phyloP scores from a whole-genome alignment of 164 flowering plant genomes.

The Magnolia officinalis region DNA sequence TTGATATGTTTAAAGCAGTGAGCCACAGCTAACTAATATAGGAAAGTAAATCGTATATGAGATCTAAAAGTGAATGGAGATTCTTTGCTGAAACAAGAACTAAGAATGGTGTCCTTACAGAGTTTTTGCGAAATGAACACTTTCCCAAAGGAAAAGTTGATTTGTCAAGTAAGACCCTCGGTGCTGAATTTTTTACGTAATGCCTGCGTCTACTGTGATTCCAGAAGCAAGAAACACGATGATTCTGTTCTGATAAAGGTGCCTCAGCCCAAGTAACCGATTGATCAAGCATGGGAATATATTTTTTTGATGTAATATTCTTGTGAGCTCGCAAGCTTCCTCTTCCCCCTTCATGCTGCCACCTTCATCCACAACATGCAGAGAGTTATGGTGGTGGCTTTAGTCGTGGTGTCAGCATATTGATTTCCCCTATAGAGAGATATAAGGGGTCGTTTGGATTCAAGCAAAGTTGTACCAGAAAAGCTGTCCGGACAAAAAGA shows the following conservation, averaged over 20 bases:
- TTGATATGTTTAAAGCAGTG: neutral
- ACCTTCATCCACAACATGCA: conserved; percentile 27
- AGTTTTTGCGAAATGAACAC: conserved; percentile 16
- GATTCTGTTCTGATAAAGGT: conserved; percentile 15
- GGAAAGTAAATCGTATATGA: neutral
- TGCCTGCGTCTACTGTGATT: conserved; percentile 17
- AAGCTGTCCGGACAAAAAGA: neutral
- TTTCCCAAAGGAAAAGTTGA: conserved; percentile 37
- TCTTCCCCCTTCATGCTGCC: conserved; percentile 24
- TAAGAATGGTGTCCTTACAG: conserved; percentile 35
- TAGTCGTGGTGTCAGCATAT: neutral
- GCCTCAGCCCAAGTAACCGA: conserved; percentile 4
- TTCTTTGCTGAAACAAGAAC: neutral
- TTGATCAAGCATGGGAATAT: conserved; percentile 19
- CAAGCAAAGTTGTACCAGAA: no score
- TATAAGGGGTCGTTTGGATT: no score
- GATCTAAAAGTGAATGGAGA: no score
- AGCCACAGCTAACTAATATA: neutral
- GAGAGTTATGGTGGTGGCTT: neutral
- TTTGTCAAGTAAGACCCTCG: conserved; percentile 44
- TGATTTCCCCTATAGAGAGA: neutral
- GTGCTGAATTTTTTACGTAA: conserved; percentile 16
- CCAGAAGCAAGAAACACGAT: conserved; percentile 37
- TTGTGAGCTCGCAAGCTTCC: conserved; percentile 17
- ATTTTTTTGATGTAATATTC: conserved; percentile 19